A percentile compares a stretch with the other conserved stretches of the same genome.
Conservation (phyloP, 2,329 filamentous ascomycete genomes). For the Pseudohalonectria lignicola region DNA sequence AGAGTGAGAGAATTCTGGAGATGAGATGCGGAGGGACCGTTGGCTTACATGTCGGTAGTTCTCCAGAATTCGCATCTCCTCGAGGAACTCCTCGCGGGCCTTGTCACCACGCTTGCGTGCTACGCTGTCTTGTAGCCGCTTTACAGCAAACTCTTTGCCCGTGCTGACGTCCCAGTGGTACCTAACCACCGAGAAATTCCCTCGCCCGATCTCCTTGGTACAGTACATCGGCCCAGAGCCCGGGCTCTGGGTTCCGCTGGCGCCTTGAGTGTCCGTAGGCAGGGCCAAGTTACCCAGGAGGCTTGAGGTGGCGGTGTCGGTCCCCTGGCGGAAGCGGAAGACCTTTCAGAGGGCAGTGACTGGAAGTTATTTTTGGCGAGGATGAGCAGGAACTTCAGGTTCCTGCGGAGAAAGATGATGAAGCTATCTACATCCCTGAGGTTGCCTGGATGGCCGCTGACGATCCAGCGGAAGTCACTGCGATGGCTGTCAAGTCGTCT, state of each 20-base stretch:
- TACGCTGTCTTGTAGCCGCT: background rate
- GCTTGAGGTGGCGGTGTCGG: background rate
- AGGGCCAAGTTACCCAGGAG: background rate
- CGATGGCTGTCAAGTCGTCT: background rate
- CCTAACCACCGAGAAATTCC: background rate
- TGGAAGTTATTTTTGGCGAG: background rate
- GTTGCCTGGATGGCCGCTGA: background rate
- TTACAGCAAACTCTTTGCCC: background rate
- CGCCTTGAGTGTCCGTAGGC: background rate
- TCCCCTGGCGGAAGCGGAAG: background rate
- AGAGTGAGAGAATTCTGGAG: background rate
- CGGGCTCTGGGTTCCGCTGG: background rate
- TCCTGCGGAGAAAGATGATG: background rate
- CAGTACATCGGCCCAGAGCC: background rate
- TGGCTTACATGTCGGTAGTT: background rate
- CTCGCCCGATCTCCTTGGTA: background rate
- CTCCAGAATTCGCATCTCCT: background rate
- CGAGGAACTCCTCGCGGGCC: background rate
- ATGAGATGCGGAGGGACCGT: background rate
- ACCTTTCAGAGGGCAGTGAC: background rate
- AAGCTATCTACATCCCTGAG: background rate
- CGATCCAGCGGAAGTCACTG: background rate
- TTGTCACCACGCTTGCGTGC: background rate
- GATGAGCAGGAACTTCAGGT: background rate
- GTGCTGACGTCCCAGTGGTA: background rate